Conservation (phyloP, 1,284 basidiomycete species). For the Porodaedalea pini region DNA sequence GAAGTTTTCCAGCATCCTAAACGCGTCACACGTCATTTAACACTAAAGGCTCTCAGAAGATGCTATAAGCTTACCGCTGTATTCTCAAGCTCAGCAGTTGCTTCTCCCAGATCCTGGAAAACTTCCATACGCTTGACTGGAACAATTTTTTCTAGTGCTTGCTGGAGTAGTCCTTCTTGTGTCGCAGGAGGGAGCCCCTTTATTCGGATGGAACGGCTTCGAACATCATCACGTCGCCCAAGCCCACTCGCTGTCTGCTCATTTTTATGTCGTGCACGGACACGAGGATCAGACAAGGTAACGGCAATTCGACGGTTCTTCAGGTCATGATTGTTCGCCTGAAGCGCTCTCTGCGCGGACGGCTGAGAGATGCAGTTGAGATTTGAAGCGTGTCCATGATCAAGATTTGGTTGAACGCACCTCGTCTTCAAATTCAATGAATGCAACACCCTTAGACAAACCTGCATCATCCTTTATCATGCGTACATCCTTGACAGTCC, state of each 20-base stretch:
- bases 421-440: slow-evolving; percentile 86
- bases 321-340: slow-evolving; percentile 80
- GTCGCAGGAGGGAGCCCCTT: slow-evolving; percentile 67
- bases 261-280: slow-evolving; percentile 46
- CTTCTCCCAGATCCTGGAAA: slow-evolving; percentile 62
- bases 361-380: slow-evolving; percentile 40
- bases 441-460: slow-evolving; percentile 83
- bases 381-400: neutral
- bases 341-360: slow-evolving; percentile 68
- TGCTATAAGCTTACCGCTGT: slow-evolving; percentile 53
- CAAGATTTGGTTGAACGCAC: slow-evolving; percentile 38
- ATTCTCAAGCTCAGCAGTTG: slow-evolving; percentile 73
- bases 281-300: slow-evolving; percentile 75
- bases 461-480: slow-evolving; percentile 73
- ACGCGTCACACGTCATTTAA: neutral
- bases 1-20: slow-evolving; percentile 76
- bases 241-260: slow-evolving; percentile 50
- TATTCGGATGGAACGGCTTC: slow-evolving; percentile 70
- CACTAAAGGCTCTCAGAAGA: neutral
- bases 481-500: slow-evolving; percentile 75
- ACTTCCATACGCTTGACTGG: slow-evolving; percentile 75
- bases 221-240: slow-evolving; percentile 55
- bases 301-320: slow-evolving; percentile 84
- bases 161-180: slow-evolving; percentile 88
- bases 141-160: slow-evolving; percentile 76